Evolutionary conservation across 768 basidiomycete genomes (phyloP), one percentile per base, ranked within the genome.

Genomic region (Psilocybe cyanescens): DNA sequence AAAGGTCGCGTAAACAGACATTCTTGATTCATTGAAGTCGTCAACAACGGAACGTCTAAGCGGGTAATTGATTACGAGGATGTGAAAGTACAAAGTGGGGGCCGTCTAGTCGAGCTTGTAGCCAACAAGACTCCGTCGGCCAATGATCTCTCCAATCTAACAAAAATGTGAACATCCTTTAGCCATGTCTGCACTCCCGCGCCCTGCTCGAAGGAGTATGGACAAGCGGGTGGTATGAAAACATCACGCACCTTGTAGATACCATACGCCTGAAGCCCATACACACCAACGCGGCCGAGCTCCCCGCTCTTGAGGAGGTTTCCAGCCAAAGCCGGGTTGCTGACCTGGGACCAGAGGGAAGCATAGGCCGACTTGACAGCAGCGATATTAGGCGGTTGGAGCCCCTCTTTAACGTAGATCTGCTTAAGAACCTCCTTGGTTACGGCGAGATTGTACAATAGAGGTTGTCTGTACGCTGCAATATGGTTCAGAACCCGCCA

Each of bases 131-230:
- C 85, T 86, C 76, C 92, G 85, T 65, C 93, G 82, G 8, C 92
- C 92, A 62, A 95, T 67, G 59, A 95, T 95, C 76, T 96, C 94
- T 58, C 94, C 94, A 77, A 96, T 86, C 88, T 93, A 58, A 48
- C 24, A 31, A 4, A 31, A 12, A 53, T 31, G 33, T 53, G 6
- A 35, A 11, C 17, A 53, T 35, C 11, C n/a, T 5, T 53, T 3
- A 8, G 6, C 14, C 33, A 17, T 31, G 8, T 31, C 31, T 37
- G 9, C 17, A 16, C 4, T 5, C 12, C 1, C 14, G 12, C 51
- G 16, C 4, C 33, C 8, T 11, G 6, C 33, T 35, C 35, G 16
- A 48, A 28, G 53, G 33, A 29, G 8, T 28, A 28, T 7, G 45
- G 12, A 53, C 9, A 51, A 51, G 55, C 16, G 5, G 24, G 8